These are phyloP conservation scores for Fusarium veterinarium DNA, from an alignment of 2,329 filamentous ascomycete genomes.

Conservation along the genomic window DNA sequence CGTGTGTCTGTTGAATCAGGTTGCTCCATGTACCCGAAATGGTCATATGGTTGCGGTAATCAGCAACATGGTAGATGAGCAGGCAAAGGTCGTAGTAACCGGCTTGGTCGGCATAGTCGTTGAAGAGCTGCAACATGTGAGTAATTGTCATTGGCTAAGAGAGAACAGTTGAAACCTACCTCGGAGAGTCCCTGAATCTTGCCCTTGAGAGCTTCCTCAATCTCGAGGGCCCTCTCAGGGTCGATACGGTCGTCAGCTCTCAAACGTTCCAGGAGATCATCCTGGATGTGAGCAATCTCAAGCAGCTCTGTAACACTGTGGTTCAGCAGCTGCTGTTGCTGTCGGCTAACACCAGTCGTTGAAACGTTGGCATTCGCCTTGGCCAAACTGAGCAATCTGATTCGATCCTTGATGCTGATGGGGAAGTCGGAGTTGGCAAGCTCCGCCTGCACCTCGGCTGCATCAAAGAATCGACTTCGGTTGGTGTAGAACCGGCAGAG, in stretches of 20 bases:
- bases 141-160: not conserved
- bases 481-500: conserved; percentile 94
- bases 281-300: conserved; percentile 94
- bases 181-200: conserved; percentile 79
- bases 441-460: conserved; percentile 85
- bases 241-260: conserved; percentile 77
- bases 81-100: conserved; percentile 95
- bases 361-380: conserved; percentile 92
- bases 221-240: conserved; percentile 69
- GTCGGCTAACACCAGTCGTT: conserved; percentile 79
- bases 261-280: conserved; percentile 86
- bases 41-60: conserved; percentile 88
- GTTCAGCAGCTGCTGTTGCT: conserved; percentile 85
- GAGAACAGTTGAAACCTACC: conserved; percentile 63
- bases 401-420: conserved; percentile 84
- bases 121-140: conserved; percentile 76
- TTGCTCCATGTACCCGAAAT: conserved; percentile 88
- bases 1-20: conserved; percentile 79
- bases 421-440: conserved; percentile 86
- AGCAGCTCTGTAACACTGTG: conserved; percentile 88
- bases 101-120: conserved; percentile 88
- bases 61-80: conserved; percentile 89
- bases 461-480: conserved; percentile 84
- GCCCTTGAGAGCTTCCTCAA: conserved; percentile 79
- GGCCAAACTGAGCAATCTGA: conserved; percentile 89